These are phyloP conservation scores for Paraphoma chrysanthemicola DNA, from an alignment of 2,329 filamentous ascomycete genomes.

Conservation along the genomic window DNA sequence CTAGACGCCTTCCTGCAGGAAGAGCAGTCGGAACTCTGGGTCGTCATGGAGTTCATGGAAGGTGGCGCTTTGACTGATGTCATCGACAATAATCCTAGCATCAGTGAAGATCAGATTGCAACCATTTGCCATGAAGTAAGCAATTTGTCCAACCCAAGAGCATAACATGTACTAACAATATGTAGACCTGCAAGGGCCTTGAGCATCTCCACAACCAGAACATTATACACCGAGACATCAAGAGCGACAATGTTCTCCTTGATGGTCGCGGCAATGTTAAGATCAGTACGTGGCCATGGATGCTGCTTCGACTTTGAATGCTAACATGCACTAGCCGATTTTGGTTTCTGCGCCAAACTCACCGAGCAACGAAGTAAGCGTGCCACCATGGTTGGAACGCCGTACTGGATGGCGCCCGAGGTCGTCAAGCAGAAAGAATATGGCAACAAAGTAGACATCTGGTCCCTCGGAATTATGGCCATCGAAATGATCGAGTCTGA, in stretches of 20 bases:
- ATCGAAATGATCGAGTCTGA: constrained; percentile 99
- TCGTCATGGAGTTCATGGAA: constrained; percentile 99
- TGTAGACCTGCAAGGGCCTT: constrained; percentile 89
- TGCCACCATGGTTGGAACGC: constrained; percentile 98
- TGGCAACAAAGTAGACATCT: constrained; percentile 97
- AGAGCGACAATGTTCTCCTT: constrained; percentile 96
- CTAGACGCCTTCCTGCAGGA: constrained; percentile 95
- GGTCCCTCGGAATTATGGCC: constrained; percentile 99
- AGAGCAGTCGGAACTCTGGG: constrained; percentile 95
- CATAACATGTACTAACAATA: constrained; percentile 29
- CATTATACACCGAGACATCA: constrained; percentile 99
- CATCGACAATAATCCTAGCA: constrained; percentile 95
- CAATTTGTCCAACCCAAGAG: constrained; percentile 4
- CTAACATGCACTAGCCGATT: constrained; percentile 74
- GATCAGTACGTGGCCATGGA: constrained; percentile 73
- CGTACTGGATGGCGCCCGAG: constrained; percentile 99
- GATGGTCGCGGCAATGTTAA: constrained; percentile 96
- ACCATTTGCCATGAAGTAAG: constrained; percentile 95
- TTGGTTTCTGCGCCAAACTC: constrained; percentile 98
- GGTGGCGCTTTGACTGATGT: constrained; percentile 96
- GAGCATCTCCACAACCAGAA: constrained; percentile 94
- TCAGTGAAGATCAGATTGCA: constrained; percentile 96
- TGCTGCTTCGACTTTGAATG: background rate
- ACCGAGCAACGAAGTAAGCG: constrained; percentile 97
- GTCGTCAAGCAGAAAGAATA: constrained; percentile 99